Evolutionary conservation across 345 rosid genomes (phyloP).

Genomic region (Citrus mangshanensis): DNA sequence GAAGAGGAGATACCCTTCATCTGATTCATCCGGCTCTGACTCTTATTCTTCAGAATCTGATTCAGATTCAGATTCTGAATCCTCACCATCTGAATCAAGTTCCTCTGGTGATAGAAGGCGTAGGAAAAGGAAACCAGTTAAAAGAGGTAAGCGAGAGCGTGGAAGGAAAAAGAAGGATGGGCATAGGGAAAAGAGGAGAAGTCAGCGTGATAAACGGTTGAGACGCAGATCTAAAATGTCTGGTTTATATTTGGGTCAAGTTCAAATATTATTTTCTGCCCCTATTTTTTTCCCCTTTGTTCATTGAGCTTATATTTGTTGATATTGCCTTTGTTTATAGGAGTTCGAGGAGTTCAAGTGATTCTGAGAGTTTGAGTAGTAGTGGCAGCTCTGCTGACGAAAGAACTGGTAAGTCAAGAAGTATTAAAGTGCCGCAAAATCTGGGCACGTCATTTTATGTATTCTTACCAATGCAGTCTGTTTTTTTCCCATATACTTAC

Average conservation of each 20-base stretch:
- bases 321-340: constrained; percentile 34
- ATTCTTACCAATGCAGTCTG: constrained; percentile 6
- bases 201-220: constrained; percentile 34
- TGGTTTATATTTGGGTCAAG: constrained; percentile 16
- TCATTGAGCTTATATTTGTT: constrained; percentile 4
- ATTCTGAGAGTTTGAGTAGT: constrained; percentile 36
- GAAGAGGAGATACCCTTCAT: constrained; percentile 71
- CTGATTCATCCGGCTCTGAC: constrained; percentile 72
- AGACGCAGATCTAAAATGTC: constrained; percentile 51
- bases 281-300: not conserved
- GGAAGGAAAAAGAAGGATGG: constrained; percentile 47
- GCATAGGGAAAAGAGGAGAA: constrained; percentile 43
- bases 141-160: constrained; percentile 40
- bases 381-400: constrained; percentile 56
- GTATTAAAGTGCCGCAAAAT: constrained; percentile 26
- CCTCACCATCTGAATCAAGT: constrained; percentile 62
- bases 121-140: constrained; percentile 58
- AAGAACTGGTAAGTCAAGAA: constrained; percentile 33
- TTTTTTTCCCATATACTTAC: not conserved
- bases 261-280: not conserved
- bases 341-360: constrained; percentile 60
- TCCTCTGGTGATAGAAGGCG: constrained; percentile 70
- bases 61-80: constrained; percentile 51
- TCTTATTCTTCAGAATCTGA: constrained; percentile 43
- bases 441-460: constrained; percentile 24